A percentile compares a stretch with the other conserved stretches of the same genome.
Conservation (phyloP, 495 filamentous ascomycete species). For the Trichoderma reesei region DNA sequence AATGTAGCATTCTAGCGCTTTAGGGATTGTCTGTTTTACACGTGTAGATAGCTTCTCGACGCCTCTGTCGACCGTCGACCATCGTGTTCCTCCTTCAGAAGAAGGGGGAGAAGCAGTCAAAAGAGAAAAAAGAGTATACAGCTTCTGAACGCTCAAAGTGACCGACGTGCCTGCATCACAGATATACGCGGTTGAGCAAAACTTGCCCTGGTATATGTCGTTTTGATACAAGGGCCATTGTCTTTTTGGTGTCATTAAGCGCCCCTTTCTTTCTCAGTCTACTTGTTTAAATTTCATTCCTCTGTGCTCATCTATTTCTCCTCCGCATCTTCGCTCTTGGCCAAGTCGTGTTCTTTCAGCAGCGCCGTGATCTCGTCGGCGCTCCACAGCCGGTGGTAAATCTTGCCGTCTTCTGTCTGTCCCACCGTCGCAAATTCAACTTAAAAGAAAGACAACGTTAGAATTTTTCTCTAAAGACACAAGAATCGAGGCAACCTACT, state of each 20-base stretch:
- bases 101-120: neutral
- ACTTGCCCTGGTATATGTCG: neutral
- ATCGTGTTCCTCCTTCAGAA: neutral
- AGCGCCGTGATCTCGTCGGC: constrained; percentile 94
- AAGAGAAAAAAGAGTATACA: neutral
- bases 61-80: neutral
- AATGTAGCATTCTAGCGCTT: neutral
- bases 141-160: neutral
- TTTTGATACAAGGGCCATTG: neutral
- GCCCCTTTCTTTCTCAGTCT: neutral
- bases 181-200: neutral
- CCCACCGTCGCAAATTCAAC: constrained; percentile 99
- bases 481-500: constrained; percentile 42
- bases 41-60: neutral
- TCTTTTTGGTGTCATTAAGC: constrained; percentile 6
- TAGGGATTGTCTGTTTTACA: neutral
- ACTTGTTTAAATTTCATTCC: neutral
- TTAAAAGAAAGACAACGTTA: constrained; percentile 30
- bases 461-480: neutral
- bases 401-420: constrained; percentile 84
- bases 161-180: neutral
- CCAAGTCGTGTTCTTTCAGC: constrained; percentile 88
- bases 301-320: constrained; percentile 32
- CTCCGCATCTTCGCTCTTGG: constrained; percentile 75
- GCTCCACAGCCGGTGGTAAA: constrained; percentile 96